Conservation (phyloP, 192 early-diverging fungal species). For the Linnemannia zychae region DNA sequence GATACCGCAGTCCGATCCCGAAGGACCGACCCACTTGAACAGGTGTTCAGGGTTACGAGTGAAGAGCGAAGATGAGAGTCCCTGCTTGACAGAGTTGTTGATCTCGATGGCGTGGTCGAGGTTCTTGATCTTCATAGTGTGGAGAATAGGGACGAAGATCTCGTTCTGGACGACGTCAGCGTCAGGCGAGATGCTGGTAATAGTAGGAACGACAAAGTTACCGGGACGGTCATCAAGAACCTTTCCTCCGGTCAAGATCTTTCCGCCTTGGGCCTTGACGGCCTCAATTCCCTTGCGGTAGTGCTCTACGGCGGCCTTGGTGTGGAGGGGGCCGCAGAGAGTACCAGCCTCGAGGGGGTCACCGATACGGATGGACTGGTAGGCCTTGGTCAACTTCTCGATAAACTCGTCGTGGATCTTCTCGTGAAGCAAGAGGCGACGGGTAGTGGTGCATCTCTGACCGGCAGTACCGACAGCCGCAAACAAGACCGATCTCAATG, state of each 20-base stretch:
- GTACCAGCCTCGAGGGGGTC: conserved; percentile 86
- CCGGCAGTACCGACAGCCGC: conserved; percentile 97
- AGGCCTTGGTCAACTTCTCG: conserved; percentile 83
- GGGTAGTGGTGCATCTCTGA: conserved; percentile 94
- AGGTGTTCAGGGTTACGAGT: conserved; percentile 83
- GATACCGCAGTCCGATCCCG: conserved; percentile 92
- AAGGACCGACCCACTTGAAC: conserved; percentile 94
- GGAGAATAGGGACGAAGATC: conserved; percentile 95
- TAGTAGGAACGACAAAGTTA: conserved; percentile 94
- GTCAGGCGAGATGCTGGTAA: conserved; percentile 83
- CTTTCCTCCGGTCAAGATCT: conserved; percentile 88
- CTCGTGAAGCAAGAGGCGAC: conserved; percentile 91
- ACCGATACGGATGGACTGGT: conserved; percentile 89
- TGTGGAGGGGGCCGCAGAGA: conserved; percentile 95
- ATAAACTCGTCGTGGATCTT: conserved; percentile 89
- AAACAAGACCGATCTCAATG: conserved; percentile 89
- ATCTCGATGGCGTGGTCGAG: conserved; percentile 88
- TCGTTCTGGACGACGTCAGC: conserved; percentile 91
- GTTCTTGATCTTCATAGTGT: conserved; percentile 83
- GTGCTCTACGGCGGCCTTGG: conserved; percentile 81
- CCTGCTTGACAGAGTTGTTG: conserved; percentile 94
- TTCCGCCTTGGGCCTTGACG: conserved; percentile 88
- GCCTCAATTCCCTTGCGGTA: conserved; percentile 82
- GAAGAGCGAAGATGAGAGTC: conserved; percentile 88
- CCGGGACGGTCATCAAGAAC: conserved; percentile 79